Evolutionary conservation across 2,329 filamentous ascomycete species (phyloP).

Genomic region (Helotiales sp.): DNA sequence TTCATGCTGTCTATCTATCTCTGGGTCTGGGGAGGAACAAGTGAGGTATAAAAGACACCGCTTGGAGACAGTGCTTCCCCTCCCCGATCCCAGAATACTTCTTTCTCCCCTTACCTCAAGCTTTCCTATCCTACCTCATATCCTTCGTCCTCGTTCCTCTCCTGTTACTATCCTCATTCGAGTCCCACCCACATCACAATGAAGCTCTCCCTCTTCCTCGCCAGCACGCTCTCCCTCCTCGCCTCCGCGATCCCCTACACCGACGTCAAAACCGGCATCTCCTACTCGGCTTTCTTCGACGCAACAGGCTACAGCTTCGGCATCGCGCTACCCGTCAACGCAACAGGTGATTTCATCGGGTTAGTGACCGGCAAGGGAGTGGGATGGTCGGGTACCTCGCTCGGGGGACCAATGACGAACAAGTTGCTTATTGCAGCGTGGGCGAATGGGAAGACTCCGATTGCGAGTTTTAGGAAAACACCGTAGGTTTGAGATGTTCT

Average conservation of each 20-base stretch:
- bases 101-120: not conserved
- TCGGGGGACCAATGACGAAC: slow-evolving; percentile 52
- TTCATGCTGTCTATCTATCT: not conserved
- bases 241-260: slow-evolving; percentile 42
- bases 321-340: slow-evolving; percentile 55
- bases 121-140: not conserved
- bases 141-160: not conserved
- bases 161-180: not conserved
- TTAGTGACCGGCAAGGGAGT: slow-evolving; percentile 53
- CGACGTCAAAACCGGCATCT: slow-evolving; percentile 53
- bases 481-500: slow-evolving; percentile 34
- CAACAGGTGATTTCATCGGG: slow-evolving; percentile 58
- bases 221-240: slow-evolving; percentile 18
- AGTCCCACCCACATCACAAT: not conserved
- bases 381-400: slow-evolving; percentile 56
- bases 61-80: no score
- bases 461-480: slow-evolving; percentile 48
- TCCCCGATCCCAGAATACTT: not conserved
- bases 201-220: slow-evolving; percentile 16
- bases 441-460: slow-evolving; percentile 52
- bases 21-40: not conserved
- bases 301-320: slow-evolving; percentile 53
- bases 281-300: slow-evolving; percentile 47
- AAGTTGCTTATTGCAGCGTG: slow-evolving; percentile 56
- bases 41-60: not conserved